Conservation (phyloP, 169 alveolate species). For the Plasmodium yoelii region DNA sequence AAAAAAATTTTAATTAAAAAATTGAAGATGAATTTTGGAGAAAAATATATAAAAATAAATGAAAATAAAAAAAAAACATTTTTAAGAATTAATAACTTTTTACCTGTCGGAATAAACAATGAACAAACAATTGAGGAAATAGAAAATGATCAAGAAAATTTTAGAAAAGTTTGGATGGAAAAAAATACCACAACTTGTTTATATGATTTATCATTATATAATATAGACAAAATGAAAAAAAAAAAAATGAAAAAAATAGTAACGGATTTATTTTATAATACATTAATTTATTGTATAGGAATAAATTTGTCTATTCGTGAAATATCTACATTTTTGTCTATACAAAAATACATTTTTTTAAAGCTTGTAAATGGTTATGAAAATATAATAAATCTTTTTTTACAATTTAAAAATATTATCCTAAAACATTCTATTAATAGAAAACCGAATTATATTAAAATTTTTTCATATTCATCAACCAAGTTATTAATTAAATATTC, state of each 20-base stretch:
- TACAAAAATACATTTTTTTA: conserved; percentile 35
- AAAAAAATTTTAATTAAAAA: conserved; percentile 10
- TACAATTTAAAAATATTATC: conserved; percentile 43
- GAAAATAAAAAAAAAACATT: not conserved
- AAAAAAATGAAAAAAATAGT: conserved; percentile 48
- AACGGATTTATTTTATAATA: conserved; percentile 35
- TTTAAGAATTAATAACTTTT: conserved; percentile 19
- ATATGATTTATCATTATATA: not conserved
- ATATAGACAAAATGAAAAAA: conserved; percentile 1
- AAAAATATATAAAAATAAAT: not conserved
- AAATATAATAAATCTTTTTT: conserved; percentile 34
- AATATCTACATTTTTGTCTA: conserved; percentile 54
- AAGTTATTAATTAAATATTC: conserved; percentile 41
- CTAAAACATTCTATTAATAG: conserved; percentile 49
- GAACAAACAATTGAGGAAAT: not conserved
- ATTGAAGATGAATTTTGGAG: conserved; percentile 25
- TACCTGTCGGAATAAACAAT: conserved; percentile 39
- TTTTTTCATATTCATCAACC: conserved; percentile 47
- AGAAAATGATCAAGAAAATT: not conserved
- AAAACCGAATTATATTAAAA: conserved; percentile 32
- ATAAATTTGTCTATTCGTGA: conserved; percentile 39
- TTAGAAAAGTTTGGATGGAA: not conserved
- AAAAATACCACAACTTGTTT: not conserved
- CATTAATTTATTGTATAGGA: conserved; percentile 22
- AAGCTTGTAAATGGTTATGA: conserved; percentile 21